Conservation (phyloP, 2,329 filamentous ascomycete genomes). For the Hymenoscyphus fraxineus region DNA sequence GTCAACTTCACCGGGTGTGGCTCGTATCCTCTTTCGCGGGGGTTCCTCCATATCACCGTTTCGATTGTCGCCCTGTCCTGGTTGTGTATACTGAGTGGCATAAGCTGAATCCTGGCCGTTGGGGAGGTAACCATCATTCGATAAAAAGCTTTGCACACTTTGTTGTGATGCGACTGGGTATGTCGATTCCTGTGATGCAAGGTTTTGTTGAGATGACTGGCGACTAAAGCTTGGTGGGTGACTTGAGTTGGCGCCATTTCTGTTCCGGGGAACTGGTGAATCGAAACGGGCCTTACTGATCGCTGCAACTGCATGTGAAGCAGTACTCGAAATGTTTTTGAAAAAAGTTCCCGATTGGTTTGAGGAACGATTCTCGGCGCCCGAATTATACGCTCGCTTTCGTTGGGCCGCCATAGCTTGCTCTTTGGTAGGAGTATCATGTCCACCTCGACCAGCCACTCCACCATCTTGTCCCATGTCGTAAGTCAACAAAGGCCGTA, state of each 20-base stretch:
- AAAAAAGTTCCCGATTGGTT: slow-evolving; percentile 84
- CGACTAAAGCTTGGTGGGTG: slow-evolving; percentile 67
- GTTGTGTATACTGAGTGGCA: slow-evolving; percentile 51
- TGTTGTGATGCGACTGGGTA: slow-evolving; percentile 77
- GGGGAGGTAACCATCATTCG: slow-evolving; percentile 68
- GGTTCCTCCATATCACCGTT: slow-evolving; percentile 64
- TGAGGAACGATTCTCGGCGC: slow-evolving; percentile 63
- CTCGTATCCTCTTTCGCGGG: slow-evolving; percentile 71
- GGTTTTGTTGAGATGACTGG: slow-evolving; percentile 65
- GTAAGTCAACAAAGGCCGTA: slow-evolving; percentile 73
- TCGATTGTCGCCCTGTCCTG: slow-evolving; percentile 36
- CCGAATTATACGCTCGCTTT: slow-evolving; percentile 84
- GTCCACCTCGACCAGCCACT: slow-evolving; percentile 64
- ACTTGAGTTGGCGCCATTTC: slow-evolving; percentile 52
- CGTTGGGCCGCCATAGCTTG: slow-evolving; percentile 95
- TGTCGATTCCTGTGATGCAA: slow-evolving; percentile 58
- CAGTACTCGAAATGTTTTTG: slow-evolving; percentile 91
- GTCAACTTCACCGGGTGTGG: slow-evolving; percentile 52
- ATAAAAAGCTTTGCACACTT: slow-evolving; percentile 67
- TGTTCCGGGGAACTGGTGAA: slow-evolving; percentile 69
- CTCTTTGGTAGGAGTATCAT: slow-evolving; percentile 96
- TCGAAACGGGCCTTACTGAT: slow-evolving; percentile 96
- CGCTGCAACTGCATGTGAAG: slow-evolving; percentile 87
- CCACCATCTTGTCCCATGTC: slow-evolving; percentile 76
- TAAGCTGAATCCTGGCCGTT: slow-evolving; percentile 62